A percentile compares a stretch with the other conserved stretches of the same genome.
Conservation (phyloP, 768 basidiomycete genomes). For the Cystofilobasidium macerans region DNA sequence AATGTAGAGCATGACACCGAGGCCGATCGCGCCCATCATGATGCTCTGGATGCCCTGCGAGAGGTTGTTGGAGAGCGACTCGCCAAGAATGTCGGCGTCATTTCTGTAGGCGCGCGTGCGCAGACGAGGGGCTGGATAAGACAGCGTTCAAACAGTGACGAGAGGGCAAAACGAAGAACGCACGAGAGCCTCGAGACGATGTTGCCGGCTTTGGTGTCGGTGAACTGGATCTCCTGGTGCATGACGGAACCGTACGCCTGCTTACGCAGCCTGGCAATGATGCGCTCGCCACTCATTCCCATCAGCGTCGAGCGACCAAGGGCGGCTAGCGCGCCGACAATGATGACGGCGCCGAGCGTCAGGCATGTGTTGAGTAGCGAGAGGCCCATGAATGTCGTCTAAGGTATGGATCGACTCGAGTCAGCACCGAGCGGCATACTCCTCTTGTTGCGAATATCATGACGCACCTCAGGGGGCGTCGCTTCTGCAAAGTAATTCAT, state of each 20-base stretch:
- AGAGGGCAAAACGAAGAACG: background rate
- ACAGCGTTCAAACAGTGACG: background rate
- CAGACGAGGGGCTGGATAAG: background rate
- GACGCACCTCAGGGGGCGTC: conserved; percentile 10
- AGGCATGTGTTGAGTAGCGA: conserved; percentile 2
- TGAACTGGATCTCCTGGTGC: conserved; percentile 26
- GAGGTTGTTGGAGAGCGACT: conserved; percentile 14
- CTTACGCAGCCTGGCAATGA: conserved; percentile 25
- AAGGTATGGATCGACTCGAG: background rate
- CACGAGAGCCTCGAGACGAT: conserved; percentile 24
- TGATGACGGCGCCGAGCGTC: background rate
- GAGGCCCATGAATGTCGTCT: conserved; percentile 24
- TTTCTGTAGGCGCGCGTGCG: conserved; percentile 8
- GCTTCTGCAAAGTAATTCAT: conserved; percentile 21
- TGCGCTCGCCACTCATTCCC: conserved; percentile 21
- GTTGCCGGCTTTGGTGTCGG: conserved; percentile 20
- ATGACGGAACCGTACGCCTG: conserved; percentile 17
- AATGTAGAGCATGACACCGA: conserved; percentile 22
- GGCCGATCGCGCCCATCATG: conserved; percentile 14
- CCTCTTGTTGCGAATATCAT: too few species aligned
- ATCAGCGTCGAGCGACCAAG: conserved; percentile 17
- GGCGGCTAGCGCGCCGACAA: conserved; percentile 19
- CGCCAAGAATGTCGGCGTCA: conserved; percentile 23
- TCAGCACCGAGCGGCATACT: background rate
- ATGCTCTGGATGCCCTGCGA: conserved; percentile 8